Evolutionary conservation across 2,329 filamentous ascomycete genomes (phyloP).

Genomic region (Aspergillus alliaceus): DNA sequence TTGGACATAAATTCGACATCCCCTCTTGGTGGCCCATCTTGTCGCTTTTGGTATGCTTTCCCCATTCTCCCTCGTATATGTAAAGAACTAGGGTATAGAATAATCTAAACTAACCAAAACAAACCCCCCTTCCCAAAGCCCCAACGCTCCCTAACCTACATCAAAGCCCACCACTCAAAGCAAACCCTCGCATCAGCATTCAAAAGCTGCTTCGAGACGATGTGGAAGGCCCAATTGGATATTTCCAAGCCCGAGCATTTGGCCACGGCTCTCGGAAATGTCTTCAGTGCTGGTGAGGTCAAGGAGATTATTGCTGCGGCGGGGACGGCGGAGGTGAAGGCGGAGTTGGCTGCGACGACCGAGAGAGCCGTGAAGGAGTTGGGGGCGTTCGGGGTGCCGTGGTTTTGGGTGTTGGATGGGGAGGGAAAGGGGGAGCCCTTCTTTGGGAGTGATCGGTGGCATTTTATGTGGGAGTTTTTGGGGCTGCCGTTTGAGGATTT

Average conservation of each 20-base stretch:
- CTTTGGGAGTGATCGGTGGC: constrained; percentile 71
- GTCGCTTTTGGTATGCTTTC: constrained; percentile 50
- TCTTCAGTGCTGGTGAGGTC: constrained; percentile 50
- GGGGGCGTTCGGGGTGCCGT: constrained; percentile 76
- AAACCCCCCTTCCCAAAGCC: constrained; percentile 56
- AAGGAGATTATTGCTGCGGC: constrained; percentile 56
- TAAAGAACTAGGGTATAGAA: neutral
- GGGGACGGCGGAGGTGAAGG: constrained; percentile 51
- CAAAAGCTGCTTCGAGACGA: constrained; percentile 56
- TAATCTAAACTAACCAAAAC: neutral
- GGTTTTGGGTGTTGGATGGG: constrained; percentile 63
- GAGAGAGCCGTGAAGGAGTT: constrained; percentile 57
- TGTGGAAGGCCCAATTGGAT: constrained; percentile 64
- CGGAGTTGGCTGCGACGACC: constrained; percentile 59
- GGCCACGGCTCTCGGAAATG: constrained; percentile 22
- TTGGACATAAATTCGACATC: constrained; percentile 43
- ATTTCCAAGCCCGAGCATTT: constrained; percentile 61
- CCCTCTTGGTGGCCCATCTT: constrained; percentile 57
- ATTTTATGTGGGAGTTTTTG: constrained; percentile 66
- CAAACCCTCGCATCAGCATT: constrained; percentile 56
- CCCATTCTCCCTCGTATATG: too few species aligned
- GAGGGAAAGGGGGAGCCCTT: constrained; percentile 65
- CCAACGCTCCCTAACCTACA: constrained; percentile 65
- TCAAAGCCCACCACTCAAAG: constrained; percentile 59
- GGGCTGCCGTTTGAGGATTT: constrained; percentile 48